phyloP scores from a whole-genome alignment of 1,284 basidiomycete genomes.

The Ganoderma resinaceum region DNA sequence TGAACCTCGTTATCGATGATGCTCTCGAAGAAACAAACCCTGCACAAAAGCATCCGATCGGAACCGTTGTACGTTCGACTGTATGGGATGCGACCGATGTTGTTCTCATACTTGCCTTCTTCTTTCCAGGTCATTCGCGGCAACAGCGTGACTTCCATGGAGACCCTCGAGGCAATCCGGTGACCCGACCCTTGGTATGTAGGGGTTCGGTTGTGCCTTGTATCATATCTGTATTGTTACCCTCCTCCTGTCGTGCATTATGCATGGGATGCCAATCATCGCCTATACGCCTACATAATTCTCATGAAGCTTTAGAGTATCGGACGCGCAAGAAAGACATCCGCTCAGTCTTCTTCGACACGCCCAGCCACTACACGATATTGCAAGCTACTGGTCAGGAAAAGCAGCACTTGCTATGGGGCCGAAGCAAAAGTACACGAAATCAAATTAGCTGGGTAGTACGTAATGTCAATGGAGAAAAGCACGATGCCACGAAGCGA shows the following conservation, averaged over 20 bases:
- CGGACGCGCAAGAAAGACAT: not conserved
- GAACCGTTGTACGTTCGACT: conserved; percentile 79
- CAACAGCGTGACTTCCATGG: conserved; percentile 94
- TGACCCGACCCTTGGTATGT: conserved; percentile 33
- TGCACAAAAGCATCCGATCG: conserved; percentile 90
- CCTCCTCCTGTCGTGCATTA: conserved; percentile 10
- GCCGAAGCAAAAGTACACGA: not conserved
- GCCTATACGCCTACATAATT: not conserved
- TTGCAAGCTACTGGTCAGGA: not conserved
- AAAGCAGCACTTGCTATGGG: not conserved
- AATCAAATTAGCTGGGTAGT: not conserved
- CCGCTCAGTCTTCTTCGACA: not conserved
- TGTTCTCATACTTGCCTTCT: conserved; percentile 23
- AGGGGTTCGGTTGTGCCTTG: conserved; percentile 27
- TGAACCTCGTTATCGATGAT: conserved; percentile 98
- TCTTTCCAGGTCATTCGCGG: conserved; percentile 85
- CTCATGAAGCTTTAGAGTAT: not conserved
- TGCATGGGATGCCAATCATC: conserved; percentile 9
- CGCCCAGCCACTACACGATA: not conserved
- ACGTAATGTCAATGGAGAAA: not conserved
- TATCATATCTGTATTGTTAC: conserved; percentile 32
- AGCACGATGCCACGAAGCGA: not conserved
- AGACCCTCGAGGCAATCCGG: conserved; percentile 77
- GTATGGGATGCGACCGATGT: not conserved
- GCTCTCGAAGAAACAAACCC: conserved; percentile 91